Percentiles rank a stretch among this genome's conserved stretches.
phyloP scores from a whole-genome alignment of 2,329 filamentous ascomycete genomes.

The Sclerotinia nivalis region DNA sequence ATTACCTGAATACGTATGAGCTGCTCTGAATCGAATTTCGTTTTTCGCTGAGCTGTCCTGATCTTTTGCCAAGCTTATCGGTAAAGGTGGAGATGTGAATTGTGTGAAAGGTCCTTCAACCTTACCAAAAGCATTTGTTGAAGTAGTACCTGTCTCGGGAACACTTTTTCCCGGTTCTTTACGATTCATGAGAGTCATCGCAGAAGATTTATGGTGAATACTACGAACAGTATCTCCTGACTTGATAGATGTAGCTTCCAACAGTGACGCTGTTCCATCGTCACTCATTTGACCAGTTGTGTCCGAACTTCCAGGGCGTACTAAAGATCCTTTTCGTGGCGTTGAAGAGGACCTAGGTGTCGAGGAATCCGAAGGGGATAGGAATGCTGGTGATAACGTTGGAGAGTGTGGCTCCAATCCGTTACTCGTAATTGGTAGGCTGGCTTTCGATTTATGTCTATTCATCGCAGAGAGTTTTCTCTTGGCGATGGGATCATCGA shows the following conservation, averaged over 20 bases:
- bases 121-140: slow-evolving; percentile 64
- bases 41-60: slow-evolving; percentile 42
- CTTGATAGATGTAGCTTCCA: slow-evolving; percentile 37
- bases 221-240: slow-evolving; percentile 44
- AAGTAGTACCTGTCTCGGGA: slow-evolving; percentile 65
- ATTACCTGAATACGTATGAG: slow-evolving; percentile 84
- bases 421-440: slow-evolving; percentile 30
- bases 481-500: slow-evolving; percentile 65
- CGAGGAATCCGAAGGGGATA: slow-evolving; percentile 33
- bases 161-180: slow-evolving; percentile 59
- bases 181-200: slow-evolving; percentile 60
- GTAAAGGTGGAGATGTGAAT: slow-evolving; percentile 41
- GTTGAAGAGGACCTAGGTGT: slow-evolving; percentile 25
- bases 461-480: slow-evolving; percentile 55
- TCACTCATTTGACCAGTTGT: slow-evolving; percentile 35
- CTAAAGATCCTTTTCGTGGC: slow-evolving; percentile 29
- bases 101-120: slow-evolving; percentile 53
- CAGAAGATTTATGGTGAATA: slow-evolving; percentile 60
- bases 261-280: slow-evolving; percentile 38
- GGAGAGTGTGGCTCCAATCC: slow-evolving; percentile 29
- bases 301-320: slow-evolving; percentile 23
- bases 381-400: slow-evolving; percentile 31
- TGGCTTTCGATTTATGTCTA: slow-evolving; percentile 50
- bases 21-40: slow-evolving; percentile 55
- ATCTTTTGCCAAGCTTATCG: slow-evolving; percentile 43